These are phyloP conservation scores for Cordia subcordata DNA, from an alignment of 257 asterid species.

Conservation along the genomic window DNA sequence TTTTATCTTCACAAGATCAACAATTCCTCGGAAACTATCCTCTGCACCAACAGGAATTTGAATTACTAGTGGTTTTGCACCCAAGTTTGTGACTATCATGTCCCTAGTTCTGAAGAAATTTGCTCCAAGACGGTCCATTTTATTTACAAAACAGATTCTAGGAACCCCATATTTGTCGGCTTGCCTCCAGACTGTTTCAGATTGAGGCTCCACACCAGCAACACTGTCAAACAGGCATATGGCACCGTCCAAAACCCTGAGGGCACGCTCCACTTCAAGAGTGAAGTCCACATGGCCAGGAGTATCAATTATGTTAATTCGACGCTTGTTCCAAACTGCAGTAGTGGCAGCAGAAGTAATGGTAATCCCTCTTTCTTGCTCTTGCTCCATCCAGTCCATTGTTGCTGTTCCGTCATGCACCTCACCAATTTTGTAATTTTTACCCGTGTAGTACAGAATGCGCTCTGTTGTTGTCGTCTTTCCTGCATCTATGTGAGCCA, in stretches of 20 bases:
- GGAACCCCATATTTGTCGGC: constrained; percentile 98
- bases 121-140: constrained; percentile 98
- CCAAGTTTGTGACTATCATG: constrained; percentile 63
- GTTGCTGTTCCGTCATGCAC: constrained; percentile 99
- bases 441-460: constrained; percentile 79
- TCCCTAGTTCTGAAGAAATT: constrained; percentile 63
- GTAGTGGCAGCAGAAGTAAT: constrained; percentile 98
- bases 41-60: constrained; percentile 88
- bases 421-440: constrained; percentile 95
- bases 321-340: constrained; percentile 85
- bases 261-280: constrained; percentile 98
- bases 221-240: constrained; percentile 95
- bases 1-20: constrained; percentile 84
- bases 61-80: constrained; percentile 87
- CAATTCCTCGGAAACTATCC: constrained; percentile 73
- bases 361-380: constrained; percentile 94
- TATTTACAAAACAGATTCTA: constrained; percentile 91
- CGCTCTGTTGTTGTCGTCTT: constrained; percentile 94
- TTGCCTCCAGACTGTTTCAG: constrained; percentile 99
- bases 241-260: constrained; percentile 90
- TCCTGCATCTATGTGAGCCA: constrained; percentile 99
- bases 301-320: constrained; percentile 91
- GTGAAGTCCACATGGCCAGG: constrained; percentile 99
- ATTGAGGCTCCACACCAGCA: constrained; percentile 98
- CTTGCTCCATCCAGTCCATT: constrained; percentile 99